Base-by-base conservation (phyloP, 495 filamentous ascomycete genomes). In the Penicillium salamii region DNA sequence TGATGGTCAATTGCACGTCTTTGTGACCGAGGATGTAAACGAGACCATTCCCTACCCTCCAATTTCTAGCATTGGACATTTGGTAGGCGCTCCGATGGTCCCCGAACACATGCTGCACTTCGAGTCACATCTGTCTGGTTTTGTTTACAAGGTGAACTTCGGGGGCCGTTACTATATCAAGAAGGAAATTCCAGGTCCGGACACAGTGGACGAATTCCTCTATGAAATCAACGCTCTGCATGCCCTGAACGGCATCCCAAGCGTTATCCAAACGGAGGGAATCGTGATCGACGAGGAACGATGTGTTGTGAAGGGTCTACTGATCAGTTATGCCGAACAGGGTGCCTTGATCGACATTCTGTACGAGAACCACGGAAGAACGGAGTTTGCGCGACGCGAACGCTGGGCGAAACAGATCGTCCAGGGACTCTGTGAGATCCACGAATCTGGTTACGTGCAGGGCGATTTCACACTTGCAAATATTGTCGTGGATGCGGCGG, bases 381-480 rank as follows among this genome's bases (percentile, higher is more conserved):
- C 97, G 17, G 71, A 84, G 1, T 96, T 91, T 88, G 59, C 73
- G 8, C 73, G 81, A 23, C 86, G 92, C 18, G 90, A 95, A 68
- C 85, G 82, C 48, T 98, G 93, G 93, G 93, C 95, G 4, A 81
- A 81, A 52, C 90, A 97, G 64, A 96, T 97, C 53, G 86, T 98
- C 20, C 82, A 85, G 23, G 93, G 93, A 11, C 76, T 98, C 5
- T 84, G 88, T 11, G 90, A 97, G 56, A 92, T 98, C 28, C 93
- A 98, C 53, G 95, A 97, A 59, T 85, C 89, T 17, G 95, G 93
- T 28, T 98, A 96, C 63, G 93, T 98, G 20, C 93, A 98, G 59
- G 93, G 93, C 11, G 93, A 98, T 56, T 97, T 98, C 52, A 98
- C 93, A 0, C 75, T 98, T 8, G 95, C 92, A 3, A 98, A 98